Evolutionary conservation across 2,329 filamentous ascomycete species (phyloP).

Genomic region (Trichoderma polysporum): DNA sequence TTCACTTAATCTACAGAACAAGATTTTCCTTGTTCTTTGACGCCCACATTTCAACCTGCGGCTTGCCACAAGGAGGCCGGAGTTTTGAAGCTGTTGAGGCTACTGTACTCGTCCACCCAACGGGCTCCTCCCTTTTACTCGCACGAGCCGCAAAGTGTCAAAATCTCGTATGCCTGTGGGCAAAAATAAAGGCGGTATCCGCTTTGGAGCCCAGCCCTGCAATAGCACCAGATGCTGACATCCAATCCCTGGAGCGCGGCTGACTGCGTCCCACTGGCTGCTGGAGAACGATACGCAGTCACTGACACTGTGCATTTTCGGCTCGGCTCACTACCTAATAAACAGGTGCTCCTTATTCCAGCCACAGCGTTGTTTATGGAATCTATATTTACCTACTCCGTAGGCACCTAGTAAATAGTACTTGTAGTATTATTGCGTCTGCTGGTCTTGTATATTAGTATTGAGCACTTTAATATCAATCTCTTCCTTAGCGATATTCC

Average conservation of each 20-base stretch:
- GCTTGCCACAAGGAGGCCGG: background rate
- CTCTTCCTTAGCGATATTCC: constrained; percentile 2
- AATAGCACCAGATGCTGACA: constrained; percentile 19
- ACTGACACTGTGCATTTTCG: background rate
- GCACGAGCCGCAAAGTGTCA: constrained; percentile 11
- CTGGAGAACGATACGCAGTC: background rate
- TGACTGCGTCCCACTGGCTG: constrained; percentile 20
- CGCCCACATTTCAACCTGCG: background rate
- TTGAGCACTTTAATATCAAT: background rate
- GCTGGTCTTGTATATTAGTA: background rate
- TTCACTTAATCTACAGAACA: background rate
- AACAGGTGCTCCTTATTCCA: constrained; percentile 10
- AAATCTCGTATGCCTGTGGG: constrained; percentile 13
- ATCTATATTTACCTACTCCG: constrained; percentile 7
- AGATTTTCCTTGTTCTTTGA: background rate
- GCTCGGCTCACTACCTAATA: background rate
- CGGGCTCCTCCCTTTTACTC: background rate
- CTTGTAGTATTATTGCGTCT: too few relatives aligned
- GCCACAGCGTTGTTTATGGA: constrained; percentile 1
- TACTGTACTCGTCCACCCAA: background rate
- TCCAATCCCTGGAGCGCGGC: constrained; percentile 20
- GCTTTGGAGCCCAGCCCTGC: constrained; percentile 19
- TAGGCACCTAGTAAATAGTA: too few relatives aligned
- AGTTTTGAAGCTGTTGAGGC: background rate
- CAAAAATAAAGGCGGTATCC: constrained; percentile 15